Conservation (phyloP, 2,329 filamentous ascomycete species). For the Hypoxylon sp. region DNA sequence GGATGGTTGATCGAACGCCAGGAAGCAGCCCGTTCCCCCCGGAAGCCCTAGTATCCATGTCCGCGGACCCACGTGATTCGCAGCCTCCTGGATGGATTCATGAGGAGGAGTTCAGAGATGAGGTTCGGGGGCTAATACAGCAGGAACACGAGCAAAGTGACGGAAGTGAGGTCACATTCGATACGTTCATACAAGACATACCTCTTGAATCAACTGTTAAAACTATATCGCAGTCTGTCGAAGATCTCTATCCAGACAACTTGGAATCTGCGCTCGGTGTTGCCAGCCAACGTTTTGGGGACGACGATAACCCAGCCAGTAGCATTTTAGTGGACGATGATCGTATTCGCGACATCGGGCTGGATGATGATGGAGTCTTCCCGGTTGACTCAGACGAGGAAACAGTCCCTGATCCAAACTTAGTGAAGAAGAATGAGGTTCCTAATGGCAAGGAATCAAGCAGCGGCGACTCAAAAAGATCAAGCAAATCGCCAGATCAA, state of each 20-base stretch:
- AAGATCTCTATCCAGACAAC: constrained; percentile 84
- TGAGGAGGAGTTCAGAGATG: constrained; percentile 82
- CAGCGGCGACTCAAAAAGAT: constrained; percentile 4
- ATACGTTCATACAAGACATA: constrained; percentile 71
- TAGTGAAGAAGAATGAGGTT: constrained; percentile 17
- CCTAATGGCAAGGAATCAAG: constrained; percentile 11
- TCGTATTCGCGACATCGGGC: constrained; percentile 62
- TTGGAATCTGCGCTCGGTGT: constrained; percentile 64
- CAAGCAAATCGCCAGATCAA: constrained; percentile 5
- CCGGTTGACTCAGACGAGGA: constrained; percentile 69
- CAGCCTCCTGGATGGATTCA: constrained; percentile 90
- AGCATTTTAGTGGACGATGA: constrained; percentile 75
- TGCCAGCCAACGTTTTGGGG: constrained; percentile 48
- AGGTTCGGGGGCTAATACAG: constrained; percentile 72
- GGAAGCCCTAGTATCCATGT: constrained; percentile 89
- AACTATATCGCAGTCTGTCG: constrained; percentile 84
- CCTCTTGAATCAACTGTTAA: constrained; percentile 72
- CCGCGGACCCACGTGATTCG: constrained; percentile 80
- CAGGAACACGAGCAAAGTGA: constrained; percentile 70
- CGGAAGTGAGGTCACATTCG: constrained; percentile 67
- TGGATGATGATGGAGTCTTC: constrained; percentile 63
- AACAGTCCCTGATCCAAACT: constrained; percentile 28
- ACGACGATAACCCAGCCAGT: constrained; percentile 54
- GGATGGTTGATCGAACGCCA: constrained; percentile 73
- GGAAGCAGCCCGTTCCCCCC: constrained; percentile 82